Evolutionary conservation across 1,284 basidiomycete species (phyloP).

Genomic region (Phylloboletellus chloephorus): DNA sequence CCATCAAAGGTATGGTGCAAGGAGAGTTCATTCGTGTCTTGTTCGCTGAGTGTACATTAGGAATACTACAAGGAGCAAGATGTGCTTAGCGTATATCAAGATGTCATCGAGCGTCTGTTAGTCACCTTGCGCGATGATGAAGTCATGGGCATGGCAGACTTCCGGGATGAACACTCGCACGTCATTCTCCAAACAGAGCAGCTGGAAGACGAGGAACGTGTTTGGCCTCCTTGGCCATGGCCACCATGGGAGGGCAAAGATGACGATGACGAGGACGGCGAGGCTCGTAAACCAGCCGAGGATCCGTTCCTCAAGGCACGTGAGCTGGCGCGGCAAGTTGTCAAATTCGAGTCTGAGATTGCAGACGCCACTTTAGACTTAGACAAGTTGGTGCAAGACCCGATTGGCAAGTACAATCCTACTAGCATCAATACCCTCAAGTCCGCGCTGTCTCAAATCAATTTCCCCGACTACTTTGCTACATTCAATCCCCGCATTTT

Average conservation of each 20-base stretch:
- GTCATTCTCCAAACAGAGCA: slow-evolving; percentile 31
- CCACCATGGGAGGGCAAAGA: slow-evolving; percentile 70
- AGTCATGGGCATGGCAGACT: slow-evolving; percentile 16
- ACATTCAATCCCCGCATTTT: slow-evolving; percentile 75
- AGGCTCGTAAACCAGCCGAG: slow-evolving; percentile 36
- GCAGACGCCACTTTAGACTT: slow-evolving; percentile 78
- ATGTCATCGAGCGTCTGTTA: slow-evolving; percentile 67
- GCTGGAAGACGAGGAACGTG: slow-evolving; percentile 48
- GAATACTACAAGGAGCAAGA: slow-evolving; percentile 87
- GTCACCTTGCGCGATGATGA: slow-evolving; percentile 51
- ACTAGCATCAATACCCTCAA: slow-evolving; percentile 64
- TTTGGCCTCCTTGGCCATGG: slow-evolving; percentile 86
- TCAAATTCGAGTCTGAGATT: slow-evolving; percentile 79
- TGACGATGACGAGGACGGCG: slow-evolving; percentile 47
- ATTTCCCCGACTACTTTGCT: slow-evolving; percentile 81
- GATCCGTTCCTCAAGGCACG: slow-evolving; percentile 44
- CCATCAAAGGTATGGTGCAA: slow-evolving; percentile 67
- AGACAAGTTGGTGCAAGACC: slow-evolving; percentile 71
- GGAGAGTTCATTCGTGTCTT: slow-evolving; percentile 2
- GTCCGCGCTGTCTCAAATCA: slow-evolving; percentile 69
- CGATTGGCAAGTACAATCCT: slow-evolving; percentile 88
- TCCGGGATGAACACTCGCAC: slow-evolving; percentile 11
- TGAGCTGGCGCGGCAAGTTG: slow-evolving; percentile 67
- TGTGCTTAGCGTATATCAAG: slow-evolving; percentile 66
- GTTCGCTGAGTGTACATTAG: slow-evolving; percentile 33